Evolutionary conservation across 2,329 filamentous ascomycete species (phyloP), one percentile per base, ranked within the genome.

Genomic region (Aspergillus chevalieri): DNA sequence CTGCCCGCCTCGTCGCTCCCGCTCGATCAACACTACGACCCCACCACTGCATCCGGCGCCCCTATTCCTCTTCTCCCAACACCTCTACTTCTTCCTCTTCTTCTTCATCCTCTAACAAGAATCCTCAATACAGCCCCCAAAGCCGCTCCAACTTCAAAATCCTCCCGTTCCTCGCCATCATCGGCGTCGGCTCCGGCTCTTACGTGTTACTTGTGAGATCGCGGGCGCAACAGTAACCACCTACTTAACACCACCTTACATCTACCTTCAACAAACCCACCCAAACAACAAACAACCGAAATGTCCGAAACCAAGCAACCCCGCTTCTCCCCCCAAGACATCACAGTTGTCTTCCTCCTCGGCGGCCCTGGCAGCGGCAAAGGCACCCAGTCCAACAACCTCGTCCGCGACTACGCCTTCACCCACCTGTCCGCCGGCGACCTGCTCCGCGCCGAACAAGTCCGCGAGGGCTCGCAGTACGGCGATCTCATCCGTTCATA

Each of bases 341-440:
- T 94, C 28, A 93, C 89, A n/a, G 91, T 97, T 51, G 76, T 98
- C 70, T 97, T 95, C 76, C 89, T 97, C 55, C 89, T 98, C 53
- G 92, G 92, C 69, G 93, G 93, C 2, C 93, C 93, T 12, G 93
- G 93, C 57, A 89, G 91, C 55, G 93, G 93, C 63, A 98, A 98
- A 71, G 93, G 93, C 62, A 98, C 93, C 2, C 92, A 98, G 73
- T 97, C 92, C 77, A 81, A 83, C 58, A 87, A 88, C 57, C 84
- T 98, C 30, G 92, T 96, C 46, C 76, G 81, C 43, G 83, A 93
- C 70, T 94, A 95, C 70, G 84, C 85, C 68, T 97, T 97, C 82
- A 86, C 83, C 52, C 93, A 98, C 72, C 83, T 98, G 33, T 93
- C 87, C 3, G 93, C 93, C 0, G 93, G 93, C 50, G 93, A 98